These are phyloP conservation scores for Fusarium verticillioides DNA, from an alignment of 2,329 filamentous ascomycete species.

Conservation along the genomic window DNA sequence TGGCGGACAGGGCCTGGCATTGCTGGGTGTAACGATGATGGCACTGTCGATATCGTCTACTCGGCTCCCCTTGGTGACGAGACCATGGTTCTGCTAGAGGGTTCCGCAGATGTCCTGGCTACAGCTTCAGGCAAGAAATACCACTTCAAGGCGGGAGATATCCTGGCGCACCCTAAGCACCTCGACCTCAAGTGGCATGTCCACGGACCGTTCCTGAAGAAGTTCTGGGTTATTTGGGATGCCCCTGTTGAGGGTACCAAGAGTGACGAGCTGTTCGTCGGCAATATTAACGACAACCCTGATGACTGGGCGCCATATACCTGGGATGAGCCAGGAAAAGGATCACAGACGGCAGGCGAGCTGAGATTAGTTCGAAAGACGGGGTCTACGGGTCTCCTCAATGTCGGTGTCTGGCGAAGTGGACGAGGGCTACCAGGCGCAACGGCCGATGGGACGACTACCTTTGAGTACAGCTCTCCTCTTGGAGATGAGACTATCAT, in stretches of 20 bases:
- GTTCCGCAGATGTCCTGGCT: neutral
- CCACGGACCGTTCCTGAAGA: neutral
- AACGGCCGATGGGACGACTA: neutral
- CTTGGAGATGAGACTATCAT: neutral
- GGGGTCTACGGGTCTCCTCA: neutral
- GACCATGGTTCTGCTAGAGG: neutral
- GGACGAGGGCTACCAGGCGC: neutral
- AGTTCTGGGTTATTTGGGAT: neutral
- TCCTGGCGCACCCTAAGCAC: neutral
- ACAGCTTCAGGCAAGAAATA: neutral
- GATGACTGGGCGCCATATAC: neutral
- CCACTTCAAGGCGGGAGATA: neutral
- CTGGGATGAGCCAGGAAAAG: neutral
- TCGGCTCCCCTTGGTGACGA: neutral
- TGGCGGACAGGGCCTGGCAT: neutral
- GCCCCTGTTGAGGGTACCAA: neutral
- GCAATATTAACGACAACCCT: neutral
- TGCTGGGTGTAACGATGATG: neutral
- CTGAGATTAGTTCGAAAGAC: neutral
- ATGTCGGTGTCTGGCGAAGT: neutral
- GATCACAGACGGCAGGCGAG: neutral
- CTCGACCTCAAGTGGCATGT: neutral
- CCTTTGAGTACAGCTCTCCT: neutral
- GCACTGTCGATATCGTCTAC: neutral
- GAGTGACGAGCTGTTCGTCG: neutral